phyloP scores from a whole-genome alignment of 1,284 basidiomycete genomes.

The Exobasidium rhododendri region DNA sequence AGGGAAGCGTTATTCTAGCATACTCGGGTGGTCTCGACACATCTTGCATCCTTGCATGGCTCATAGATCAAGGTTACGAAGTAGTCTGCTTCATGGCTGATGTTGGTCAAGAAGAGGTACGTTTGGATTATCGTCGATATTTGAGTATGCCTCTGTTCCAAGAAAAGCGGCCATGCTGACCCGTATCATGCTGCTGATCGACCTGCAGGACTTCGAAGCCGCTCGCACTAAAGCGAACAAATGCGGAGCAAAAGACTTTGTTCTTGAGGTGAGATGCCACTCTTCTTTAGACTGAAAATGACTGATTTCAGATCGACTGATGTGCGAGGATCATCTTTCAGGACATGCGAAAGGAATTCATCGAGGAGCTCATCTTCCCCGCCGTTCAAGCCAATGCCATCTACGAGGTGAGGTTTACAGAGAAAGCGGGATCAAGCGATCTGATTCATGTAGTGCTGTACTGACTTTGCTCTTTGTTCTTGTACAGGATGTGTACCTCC shows the following conservation, averaged over 20 bases:
- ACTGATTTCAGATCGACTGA: not conserved
- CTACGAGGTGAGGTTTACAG: slow-evolving; percentile 71
- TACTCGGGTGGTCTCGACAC: slow-evolving; percentile 87
- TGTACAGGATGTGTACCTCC: slow-evolving; percentile 83
- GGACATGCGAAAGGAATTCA: slow-evolving; percentile 90
- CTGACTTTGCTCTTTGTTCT: slow-evolving; percentile 1
- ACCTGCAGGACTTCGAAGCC: slow-evolving; percentile 79
- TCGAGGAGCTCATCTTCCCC: slow-evolving; percentile 92
- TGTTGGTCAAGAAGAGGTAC: slow-evolving; percentile 92
- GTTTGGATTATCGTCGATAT: slow-evolving; percentile 21
- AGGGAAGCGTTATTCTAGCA: slow-evolving; percentile 83
- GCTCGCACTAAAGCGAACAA: slow-evolving; percentile 85
- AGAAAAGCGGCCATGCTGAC: not conserved
- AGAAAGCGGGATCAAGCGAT: too few species aligned
- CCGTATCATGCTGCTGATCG: not conserved
- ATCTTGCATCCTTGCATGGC: slow-evolving; percentile 54
- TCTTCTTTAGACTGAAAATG: slow-evolving; percentile 10
- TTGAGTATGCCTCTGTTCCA: not conserved
- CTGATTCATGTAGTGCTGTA: too few species aligned
- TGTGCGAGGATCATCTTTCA: not conserved
- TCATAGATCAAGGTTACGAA: slow-evolving; percentile 93
- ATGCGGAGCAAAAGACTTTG: slow-evolving; percentile 93
- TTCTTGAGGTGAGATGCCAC: slow-evolving; percentile 63
- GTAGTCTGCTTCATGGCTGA: slow-evolving; percentile 98
- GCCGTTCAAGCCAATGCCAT: slow-evolving; percentile 98